These are phyloP conservation scores for Arthrobotrys entomopaga DNA, from an alignment of 2,329 filamentous ascomycete species.

Conservation along the genomic window DNA sequence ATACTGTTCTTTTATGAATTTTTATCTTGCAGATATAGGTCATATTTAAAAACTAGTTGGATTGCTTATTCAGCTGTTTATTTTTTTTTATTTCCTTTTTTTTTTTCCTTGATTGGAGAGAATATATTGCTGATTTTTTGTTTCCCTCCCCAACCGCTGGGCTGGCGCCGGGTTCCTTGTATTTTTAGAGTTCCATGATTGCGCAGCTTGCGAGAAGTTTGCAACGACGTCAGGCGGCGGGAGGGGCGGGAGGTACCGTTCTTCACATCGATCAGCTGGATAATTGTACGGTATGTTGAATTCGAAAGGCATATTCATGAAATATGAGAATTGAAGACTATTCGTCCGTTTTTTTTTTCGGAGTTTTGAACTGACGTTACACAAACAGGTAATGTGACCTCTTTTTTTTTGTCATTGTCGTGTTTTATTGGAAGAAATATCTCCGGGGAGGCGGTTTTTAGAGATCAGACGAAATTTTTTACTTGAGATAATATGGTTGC, in stretches of 20 bases:
- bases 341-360: conserved; percentile 23
- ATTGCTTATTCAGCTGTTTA: neutral
- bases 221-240: conserved; percentile 61
- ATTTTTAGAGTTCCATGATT: conserved; percentile 64
- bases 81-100: conserved; percentile 15
- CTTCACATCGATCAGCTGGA: conserved; percentile 53
- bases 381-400: conserved; percentile 55
- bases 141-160: conserved; percentile 15
- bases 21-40: too few relatives aligned
- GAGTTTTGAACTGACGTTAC: conserved; percentile 40
- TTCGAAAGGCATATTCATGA: conserved; percentile 15
- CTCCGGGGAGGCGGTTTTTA: neutral
- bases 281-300: conserved; percentile 54
- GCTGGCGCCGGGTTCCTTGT: conserved; percentile 12
- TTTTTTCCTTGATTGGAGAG: conserved; percentile 9
- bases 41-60: too few relatives aligned
- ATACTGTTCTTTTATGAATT: too few relatives aligned
- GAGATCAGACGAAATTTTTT: conserved; percentile 24
- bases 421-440: neutral
- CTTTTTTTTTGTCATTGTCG: conserved; percentile 13
- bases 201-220: conserved; percentile 63
- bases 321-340: neutral
- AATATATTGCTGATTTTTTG: conserved; percentile 47
- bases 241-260: conserved; percentile 46
- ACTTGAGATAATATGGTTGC: too few relatives aligned